Evolutionary conservation across 208 protist genomes (phyloP).

Genomic region (Balamuthia mandrillaris): DNA sequence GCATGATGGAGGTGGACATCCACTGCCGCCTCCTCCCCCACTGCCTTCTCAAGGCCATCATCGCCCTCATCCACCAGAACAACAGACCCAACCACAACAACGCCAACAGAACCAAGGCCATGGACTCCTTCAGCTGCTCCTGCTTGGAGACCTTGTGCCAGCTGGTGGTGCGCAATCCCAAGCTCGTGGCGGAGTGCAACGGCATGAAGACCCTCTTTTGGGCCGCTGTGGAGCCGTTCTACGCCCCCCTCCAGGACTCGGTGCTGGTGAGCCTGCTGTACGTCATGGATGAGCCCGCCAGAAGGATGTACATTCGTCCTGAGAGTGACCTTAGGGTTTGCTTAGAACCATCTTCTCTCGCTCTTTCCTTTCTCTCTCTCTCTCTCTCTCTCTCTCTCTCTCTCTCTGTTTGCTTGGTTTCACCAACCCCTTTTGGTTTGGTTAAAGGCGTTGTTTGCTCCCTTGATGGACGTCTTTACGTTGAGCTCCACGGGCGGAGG

Average conservation of each 20-base stretch:
- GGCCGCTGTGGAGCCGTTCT: not conserved
- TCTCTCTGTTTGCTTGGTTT: too few relatives aligned
- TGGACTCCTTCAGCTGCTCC: too few relatives aligned
- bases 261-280: conserved; percentile 21
- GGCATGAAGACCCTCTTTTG: not conserved
- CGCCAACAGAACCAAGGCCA: too few relatives aligned
- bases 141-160: too few relatives aligned
- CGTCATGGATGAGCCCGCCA: not conserved
- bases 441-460: too few relatives aligned
- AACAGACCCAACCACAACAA: too few relatives aligned
- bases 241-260: not conserved
- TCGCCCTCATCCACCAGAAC: not conserved
- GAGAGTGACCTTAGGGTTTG: not conserved
- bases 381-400: too few relatives aligned
- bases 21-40: not conserved
- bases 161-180: conserved; percentile 10
- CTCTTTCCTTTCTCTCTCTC: too few relatives aligned
- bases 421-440: too few relatives aligned
- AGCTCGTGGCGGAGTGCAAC: not conserved
- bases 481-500: too few relatives aligned
- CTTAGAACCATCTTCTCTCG: too few relatives aligned
- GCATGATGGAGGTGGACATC: not conserved
- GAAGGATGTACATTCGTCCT: conserved; percentile 2
- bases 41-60: not conserved
- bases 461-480: conserved; percentile 15